Evolutionary conservation across 805 yeast genomes (phyloP).

Genomic region (Osmozyma mogii): DNA sequence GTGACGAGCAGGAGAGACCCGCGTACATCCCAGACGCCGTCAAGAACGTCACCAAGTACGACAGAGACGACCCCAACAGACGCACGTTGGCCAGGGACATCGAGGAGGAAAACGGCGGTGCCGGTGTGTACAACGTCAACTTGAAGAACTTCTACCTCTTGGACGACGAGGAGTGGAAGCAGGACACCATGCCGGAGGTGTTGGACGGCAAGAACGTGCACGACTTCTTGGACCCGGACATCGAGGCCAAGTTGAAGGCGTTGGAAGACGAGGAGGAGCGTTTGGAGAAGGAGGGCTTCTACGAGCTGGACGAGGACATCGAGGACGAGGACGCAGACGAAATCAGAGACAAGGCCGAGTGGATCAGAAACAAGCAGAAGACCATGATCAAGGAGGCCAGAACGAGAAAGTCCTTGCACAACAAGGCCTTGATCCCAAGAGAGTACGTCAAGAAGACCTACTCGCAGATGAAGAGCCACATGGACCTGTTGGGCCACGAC

Average conservation of each 20-base stretch:
- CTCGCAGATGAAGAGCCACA: constrained; percentile 77
- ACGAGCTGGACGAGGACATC: constrained; percentile 72
- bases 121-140: constrained; percentile 94
- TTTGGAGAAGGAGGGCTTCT: constrained; percentile 90
- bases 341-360: constrained; percentile 76
- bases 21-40: constrained; percentile 79
- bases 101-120: constrained; percentile 95
- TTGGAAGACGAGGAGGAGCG: constrained; percentile 96
- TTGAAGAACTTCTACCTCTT: constrained; percentile 85
- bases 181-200: constrained; percentile 94
- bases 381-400: constrained; percentile 85
- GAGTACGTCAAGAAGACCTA: constrained; percentile 74
- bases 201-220: constrained; percentile 94
- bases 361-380: constrained; percentile 96
- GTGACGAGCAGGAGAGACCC: constrained; percentile 79
- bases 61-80: constrained; percentile 73
- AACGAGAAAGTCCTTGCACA: constrained; percentile 77
- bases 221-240: constrained; percentile 95
- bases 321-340: constrained; percentile 44
- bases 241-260: constrained; percentile 86
- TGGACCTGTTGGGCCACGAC: constrained; percentile 88
- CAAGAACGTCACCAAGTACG: constrained; percentile 55
- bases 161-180: constrained; percentile 97
- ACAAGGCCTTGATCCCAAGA: constrained; percentile 83
- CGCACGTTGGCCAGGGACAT: constrained; percentile 77